Evolutionary conservation across 768 basidiomycete genomes (phyloP), one percentile per base, ranked within the genome.

Genomic region (Neoboletus brunneissimus): DNA sequence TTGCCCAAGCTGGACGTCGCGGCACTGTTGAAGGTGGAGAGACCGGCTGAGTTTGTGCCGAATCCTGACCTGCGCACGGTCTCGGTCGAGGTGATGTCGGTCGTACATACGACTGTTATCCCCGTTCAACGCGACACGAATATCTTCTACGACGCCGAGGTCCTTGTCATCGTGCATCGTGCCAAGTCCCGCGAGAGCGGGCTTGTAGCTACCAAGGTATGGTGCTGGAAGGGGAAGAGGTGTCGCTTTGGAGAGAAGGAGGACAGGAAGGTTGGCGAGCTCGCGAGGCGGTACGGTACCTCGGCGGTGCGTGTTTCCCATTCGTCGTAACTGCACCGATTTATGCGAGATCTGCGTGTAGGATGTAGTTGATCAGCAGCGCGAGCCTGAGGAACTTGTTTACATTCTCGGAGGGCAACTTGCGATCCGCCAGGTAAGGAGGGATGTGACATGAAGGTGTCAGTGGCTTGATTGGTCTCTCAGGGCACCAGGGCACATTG

Each of bases 401-500:
- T 66, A 78, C 54, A 67, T 82, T 29, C 77, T 94, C 11, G 91
- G 90, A 25, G 87, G 88, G 31, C 78, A 75, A 40, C 72, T 93
- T n/a, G 80, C 80, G n/a, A 84, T 82, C 53, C 83, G 91, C 46
- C 90, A 92, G 79, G 89, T 89, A 58, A 59, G 59, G 71, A 53
- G 20, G 31, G 16, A 25, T 16, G n/a, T 22, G 8, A 48, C 45
- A 43, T 50, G 35, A 18, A 22, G 12, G 13, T n/a, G n/a, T 45
- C n/a, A 4, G 40, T 40, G 11, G 11, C 25, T 38, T 66, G 52
- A 59, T 32, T 47, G 16, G 55, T 60, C 15, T 38, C 13, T 32
- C 53, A 92, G 86, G 91, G 91, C 20, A 74, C 80, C 29, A 81
- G 91, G 46, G 77, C 76, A 7, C 88, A 86, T 64, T 93, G 91